Conservation (phyloP, 2,329 filamentous ascomycete genomes). For the Raffaelea deltoideospora region DNA sequence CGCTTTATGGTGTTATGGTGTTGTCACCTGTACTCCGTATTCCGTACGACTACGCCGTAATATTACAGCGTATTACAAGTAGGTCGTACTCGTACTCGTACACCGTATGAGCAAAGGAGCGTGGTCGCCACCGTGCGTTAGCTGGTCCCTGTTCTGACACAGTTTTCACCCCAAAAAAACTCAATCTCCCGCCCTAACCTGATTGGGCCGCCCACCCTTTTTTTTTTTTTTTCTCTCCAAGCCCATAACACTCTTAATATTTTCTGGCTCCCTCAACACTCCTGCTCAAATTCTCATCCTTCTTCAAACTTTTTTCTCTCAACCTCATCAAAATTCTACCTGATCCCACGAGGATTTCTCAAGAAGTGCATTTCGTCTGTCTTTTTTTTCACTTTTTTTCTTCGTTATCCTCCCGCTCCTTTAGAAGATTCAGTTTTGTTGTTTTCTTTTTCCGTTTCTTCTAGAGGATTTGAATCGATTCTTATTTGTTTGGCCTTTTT, state of each 20-base stretch:
- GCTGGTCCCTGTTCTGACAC: no score
- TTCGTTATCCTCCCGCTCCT: no score
- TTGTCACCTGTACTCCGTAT: no score
- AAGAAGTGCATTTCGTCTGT: constrained; percentile 15
- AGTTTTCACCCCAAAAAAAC: not conserved
- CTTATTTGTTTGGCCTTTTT: constrained; percentile 10
- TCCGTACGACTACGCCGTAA: no score
- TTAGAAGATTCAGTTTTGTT: constrained; percentile 25
- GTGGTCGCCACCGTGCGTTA: not conserved
- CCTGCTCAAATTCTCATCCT: constrained; percentile 5
- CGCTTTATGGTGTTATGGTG: no score
- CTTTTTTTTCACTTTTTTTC: constrained; percentile 23
- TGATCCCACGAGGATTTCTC: constrained; percentile 15
- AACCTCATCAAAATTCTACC: constrained; percentile 8
- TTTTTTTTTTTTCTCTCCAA: constrained; percentile 10
- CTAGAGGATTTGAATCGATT: constrained; percentile 23
- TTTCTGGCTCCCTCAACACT: constrained; percentile 6
- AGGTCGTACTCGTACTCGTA: not conserved
- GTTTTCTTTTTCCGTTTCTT: constrained; percentile 25
- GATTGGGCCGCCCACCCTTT: constrained; percentile 2
- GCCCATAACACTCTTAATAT: no score
- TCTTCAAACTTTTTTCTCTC: constrained; percentile 10
- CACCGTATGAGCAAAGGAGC: not conserved
- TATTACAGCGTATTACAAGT: no score
- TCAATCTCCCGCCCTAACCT: not conserved